Percentiles rank a stretch among this genome's conserved stretches.
phyloP scores from a whole-genome alignment of 2,329 filamentous ascomycete genomes.

The Trichoderma koningiopsis region DNA sequence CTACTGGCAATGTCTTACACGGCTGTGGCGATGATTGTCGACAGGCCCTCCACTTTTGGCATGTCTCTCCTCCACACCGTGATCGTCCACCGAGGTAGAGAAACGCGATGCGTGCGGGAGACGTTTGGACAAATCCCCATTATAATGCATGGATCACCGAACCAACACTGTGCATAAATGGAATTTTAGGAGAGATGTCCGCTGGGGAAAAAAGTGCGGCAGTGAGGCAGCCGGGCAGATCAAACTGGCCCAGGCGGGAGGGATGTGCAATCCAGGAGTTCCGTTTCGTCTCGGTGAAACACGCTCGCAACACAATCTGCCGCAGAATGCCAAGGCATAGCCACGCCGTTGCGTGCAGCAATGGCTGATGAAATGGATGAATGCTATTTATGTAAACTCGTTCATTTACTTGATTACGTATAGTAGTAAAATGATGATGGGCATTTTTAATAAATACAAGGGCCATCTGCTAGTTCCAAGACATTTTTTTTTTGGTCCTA shows the following conservation, averaged over 20 bases:
- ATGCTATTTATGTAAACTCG: background rate
- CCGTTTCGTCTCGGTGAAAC: conserved; percentile 5
- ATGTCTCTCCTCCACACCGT: background rate
- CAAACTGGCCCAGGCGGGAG: background rate
- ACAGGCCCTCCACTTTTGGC: background rate
- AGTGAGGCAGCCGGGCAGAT: background rate
- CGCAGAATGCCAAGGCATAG: background rate
- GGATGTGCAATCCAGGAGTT: background rate
- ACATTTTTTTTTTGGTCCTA: background rate
- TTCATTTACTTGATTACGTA: background rate
- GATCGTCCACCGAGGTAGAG: background rate
- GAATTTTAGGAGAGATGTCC: background rate
- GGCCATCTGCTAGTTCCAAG: background rate
- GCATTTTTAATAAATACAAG: background rate
- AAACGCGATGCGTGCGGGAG: background rate
- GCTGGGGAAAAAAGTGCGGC: background rate
- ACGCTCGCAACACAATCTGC: background rate
- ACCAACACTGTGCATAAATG: background rate
- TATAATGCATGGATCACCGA: background rate
- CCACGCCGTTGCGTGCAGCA: background rate
- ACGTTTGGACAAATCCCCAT: background rate
- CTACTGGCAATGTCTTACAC: background rate
- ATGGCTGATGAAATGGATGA: background rate
- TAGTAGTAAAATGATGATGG: background rate
- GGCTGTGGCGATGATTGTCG: background rate